Percentiles rank a stretch among this genome's conserved stretches.
Evolutionary conservation across 345 rosid genomes (phyloP).

Genomic region (Erodium maritimum): DNA sequence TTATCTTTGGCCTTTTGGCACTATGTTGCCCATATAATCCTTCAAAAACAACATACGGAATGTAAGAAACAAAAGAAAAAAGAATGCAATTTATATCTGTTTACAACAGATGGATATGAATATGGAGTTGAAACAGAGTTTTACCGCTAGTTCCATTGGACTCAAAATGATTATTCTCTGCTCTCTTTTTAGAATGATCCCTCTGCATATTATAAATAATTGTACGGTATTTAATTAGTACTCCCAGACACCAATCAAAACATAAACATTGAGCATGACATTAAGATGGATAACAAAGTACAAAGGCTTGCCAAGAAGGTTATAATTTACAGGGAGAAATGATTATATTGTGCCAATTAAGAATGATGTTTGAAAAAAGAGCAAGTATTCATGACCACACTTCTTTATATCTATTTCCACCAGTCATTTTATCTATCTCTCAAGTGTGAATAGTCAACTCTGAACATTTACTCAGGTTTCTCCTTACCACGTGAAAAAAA

Average conservation of each 20-base stretch:
- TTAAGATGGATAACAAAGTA: background rate
- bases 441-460: background rate
- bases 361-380: too few relatives aligned
- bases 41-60: slow-evolving; percentile 22
- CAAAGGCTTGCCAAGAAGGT: background rate
- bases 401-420: too few relatives aligned
- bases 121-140: slow-evolving; percentile 10
- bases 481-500: background rate
- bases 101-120: slow-evolving; percentile 11
- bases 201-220: slow-evolving; percentile 36
- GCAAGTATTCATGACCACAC: too few relatives aligned
- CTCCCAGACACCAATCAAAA: background rate
- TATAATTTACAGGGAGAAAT: too few relatives aligned
- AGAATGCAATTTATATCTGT: slow-evolving; percentile 5
- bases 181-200: slow-evolving; percentile 64
- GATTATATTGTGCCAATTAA: background rate
- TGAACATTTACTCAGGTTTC: background rate
- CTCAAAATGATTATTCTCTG: slow-evolving; percentile 58
- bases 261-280: background rate
- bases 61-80: slow-evolving; percentile 13
- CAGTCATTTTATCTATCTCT: too few relatives aligned
- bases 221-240: slow-evolving; percentile 1
- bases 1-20: slow-evolving; percentile 51
- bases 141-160: slow-evolving; percentile 64
- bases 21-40: slow-evolving; percentile 64